phyloP scores from a whole-genome alignment of 2,329 filamentous ascomycete species.

The Botryotinia convoluta region DNA sequence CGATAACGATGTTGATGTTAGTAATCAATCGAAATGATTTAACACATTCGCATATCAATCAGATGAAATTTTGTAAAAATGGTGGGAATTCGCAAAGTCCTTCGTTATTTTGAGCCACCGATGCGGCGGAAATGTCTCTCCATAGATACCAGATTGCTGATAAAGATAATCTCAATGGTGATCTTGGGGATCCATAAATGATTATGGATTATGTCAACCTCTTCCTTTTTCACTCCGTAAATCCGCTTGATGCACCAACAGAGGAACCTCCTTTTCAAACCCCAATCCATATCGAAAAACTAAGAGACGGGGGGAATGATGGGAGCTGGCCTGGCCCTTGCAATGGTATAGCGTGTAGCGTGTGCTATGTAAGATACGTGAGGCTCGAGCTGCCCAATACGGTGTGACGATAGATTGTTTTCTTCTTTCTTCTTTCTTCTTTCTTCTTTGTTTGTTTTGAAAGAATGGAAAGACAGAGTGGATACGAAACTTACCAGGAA shows the following conservation, averaged over 20 bases:
- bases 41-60: not conserved
- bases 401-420: not conserved
- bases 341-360: not conserved
- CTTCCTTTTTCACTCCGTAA: not conserved
- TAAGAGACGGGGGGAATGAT: not conserved
- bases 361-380: not conserved
- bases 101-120: not conserved
- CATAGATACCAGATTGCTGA: not conserved
- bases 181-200: slow-evolving; percentile 2
- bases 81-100: not conserved
- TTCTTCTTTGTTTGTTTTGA: not conserved
- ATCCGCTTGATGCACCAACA: not conserved
- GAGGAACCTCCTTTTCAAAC: not conserved
- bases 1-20: not conserved
- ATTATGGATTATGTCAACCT: not conserved
- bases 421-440: not conserved
- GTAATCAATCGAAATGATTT: not conserved
- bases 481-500: not conserved
- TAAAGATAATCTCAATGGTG: not conserved
- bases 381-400: not conserved
- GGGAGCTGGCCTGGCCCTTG: not conserved
- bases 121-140: not conserved
- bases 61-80: not conserved
- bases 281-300: not conserved
- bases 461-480: not conserved